Evolutionary conservation across 2,329 filamentous ascomycete genomes (phyloP).

Genomic region (Paracamarosporium sp.): DNA sequence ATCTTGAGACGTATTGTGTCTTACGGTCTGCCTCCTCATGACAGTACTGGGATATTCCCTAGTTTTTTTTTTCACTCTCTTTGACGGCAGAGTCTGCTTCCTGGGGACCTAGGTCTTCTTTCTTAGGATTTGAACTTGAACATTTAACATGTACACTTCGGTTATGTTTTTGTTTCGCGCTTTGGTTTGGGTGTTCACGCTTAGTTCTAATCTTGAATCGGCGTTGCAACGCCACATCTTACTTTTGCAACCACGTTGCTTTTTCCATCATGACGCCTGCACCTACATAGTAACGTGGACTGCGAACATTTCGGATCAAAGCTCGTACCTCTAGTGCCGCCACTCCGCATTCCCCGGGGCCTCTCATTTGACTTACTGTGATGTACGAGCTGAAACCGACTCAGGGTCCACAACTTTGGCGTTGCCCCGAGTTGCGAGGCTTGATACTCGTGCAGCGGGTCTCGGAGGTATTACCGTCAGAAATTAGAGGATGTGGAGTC

Average conservation of each 20-base stretch:
- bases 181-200: neutral
- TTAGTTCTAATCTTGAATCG: neutral
- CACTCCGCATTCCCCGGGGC: neutral
- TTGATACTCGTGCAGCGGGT: neutral
- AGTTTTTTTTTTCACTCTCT: no score
- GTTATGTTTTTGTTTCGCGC: neutral
- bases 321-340: neutral
- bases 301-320: no score
- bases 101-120: neutral
- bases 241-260: no score
- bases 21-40: neutral
- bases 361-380: neutral
- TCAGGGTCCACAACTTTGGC: neutral
- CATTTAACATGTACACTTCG: neutral
- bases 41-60: neutral
- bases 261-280: neutral
- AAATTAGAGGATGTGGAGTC: neutral
- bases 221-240: neutral
- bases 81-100: no score
- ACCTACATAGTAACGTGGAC: neutral
- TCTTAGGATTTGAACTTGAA: neutral
- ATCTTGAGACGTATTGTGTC: neutral
- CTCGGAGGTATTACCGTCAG: neutral
- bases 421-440: neutral
- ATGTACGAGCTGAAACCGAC: neutral